Evolutionary conservation across 2,329 filamentous ascomycete genomes (phyloP), one percentile per base, ranked within the genome.

Genomic region (Tolypocladium endophyticum): DNA sequence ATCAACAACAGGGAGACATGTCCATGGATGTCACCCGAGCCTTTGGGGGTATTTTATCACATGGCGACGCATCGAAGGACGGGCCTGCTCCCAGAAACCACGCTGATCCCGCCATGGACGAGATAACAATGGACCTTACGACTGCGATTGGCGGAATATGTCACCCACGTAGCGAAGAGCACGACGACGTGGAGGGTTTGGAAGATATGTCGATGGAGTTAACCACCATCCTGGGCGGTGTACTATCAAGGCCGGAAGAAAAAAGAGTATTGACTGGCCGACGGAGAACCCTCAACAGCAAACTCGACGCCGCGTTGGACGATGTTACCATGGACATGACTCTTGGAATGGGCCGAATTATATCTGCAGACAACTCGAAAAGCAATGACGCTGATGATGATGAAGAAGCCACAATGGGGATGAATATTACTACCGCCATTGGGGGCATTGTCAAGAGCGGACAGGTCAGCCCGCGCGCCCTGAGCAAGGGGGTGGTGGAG

Each of bases 1-100:
- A 70, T 3, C 30, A 53, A 53, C 76, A 81, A 30, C 81, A 82
- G 25, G 82, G 85, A 63, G 90, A 92, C 45, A 87, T 95, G 80
- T 94, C 90, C 28, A 97, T 97, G 93, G 93, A 97, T 66, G 90
- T 97, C 9, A 97, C 93, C 2, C 85, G 84, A 59, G 90, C 85
- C 11, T 79, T 96, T 58, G 93, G 93, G 11, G 84, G 87, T 3
- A 97, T 97, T 58, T 73, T 96, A 25, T 76, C 80, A 6, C 79
- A 76, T 43, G 61, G 58, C 8, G 66, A 63, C 56, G 58, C 55
- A 18, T 50, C 53, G 38, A 64, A 23, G 56, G 18, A 52, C 39
- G n/a, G 25, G 41, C 4, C 11, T 20, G 11, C 7, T 6, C 52
- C 38, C n/a, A 58, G 66, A 58, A 64, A 64, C 43, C 25, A 70